Evolutionary conservation across 2,329 filamentous ascomycete species (phyloP).

Genomic region (Arthrobotrys megalospora): DNA sequence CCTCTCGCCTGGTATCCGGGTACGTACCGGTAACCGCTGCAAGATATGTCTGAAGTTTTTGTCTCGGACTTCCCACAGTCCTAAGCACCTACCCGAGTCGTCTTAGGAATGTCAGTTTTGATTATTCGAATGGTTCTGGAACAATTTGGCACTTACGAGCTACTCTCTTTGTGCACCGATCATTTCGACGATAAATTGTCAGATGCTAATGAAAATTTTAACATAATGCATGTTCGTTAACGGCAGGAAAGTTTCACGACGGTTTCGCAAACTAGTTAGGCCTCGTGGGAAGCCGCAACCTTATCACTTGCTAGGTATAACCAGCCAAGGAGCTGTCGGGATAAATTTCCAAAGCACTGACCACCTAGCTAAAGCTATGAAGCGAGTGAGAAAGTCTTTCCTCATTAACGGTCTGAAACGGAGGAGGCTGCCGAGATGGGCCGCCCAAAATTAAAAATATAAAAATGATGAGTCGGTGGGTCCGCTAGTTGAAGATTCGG

Average conservation of each 20-base stretch:
- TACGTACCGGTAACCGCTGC: slow-evolving; percentile 25
- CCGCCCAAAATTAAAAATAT: not conserved
- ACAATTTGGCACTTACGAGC: slow-evolving; percentile 13
- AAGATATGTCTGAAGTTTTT: slow-evolving; percentile 35
- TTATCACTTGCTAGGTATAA: slow-evolving; percentile 14
- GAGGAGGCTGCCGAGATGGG: slow-evolving; percentile 1
- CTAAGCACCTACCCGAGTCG: slow-evolving; percentile 41
- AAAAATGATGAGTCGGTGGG: not conserved
- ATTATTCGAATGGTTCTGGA: slow-evolving; percentile 37
- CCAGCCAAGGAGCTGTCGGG: slow-evolving; percentile 5
- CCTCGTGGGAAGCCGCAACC: slow-evolving; percentile 3
- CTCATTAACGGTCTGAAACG: slow-evolving; percentile 2
- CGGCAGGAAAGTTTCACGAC: slow-evolving; percentile 12
- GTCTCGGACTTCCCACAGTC: slow-evolving; percentile 2
- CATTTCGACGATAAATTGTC: not conserved
- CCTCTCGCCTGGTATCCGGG: slow-evolving; percentile 37
- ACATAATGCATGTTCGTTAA: not conserved
- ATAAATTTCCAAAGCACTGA: slow-evolving; percentile 25
- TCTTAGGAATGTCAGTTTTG: slow-evolving; percentile 35
- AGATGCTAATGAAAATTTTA: slow-evolving; percentile 15
- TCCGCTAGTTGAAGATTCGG: slow-evolving; percentile 3
- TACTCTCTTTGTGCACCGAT: slow-evolving; percentile 19
- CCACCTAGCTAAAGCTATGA: not conserved
- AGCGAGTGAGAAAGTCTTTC: not conserved
- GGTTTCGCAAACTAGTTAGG: not conserved